phyloP scores from a whole-genome alignment of 2,329 filamentous ascomycete genomes.

The Phyllosticta citriasiana region DNA sequence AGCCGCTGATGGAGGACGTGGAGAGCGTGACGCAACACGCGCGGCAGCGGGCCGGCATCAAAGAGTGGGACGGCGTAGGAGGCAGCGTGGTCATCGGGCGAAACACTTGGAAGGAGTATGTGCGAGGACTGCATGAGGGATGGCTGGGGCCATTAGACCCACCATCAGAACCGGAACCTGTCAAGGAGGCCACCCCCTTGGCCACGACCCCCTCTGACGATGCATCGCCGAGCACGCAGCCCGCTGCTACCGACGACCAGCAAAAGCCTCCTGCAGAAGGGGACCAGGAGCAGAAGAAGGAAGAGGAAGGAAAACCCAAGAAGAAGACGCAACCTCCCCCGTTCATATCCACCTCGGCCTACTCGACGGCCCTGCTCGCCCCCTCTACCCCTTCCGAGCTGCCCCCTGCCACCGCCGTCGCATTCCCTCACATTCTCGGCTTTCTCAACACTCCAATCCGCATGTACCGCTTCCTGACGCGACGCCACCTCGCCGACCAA shows the following conservation, averaged over 20 bases:
- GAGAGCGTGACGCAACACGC: conserved; percentile 54
- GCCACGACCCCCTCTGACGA: conserved; percentile 18
- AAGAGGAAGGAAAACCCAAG: conserved; percentile 31
- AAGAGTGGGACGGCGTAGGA: conserved; percentile 60
- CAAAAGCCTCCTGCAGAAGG: conserved; percentile 13
- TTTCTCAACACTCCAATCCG: conserved; percentile 84
- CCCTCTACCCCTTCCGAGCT: conserved; percentile 58
- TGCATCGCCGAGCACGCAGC: conserved; percentile 22
- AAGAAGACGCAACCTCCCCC: conserved; percentile 55
- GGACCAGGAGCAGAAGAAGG: conserved; percentile 23
- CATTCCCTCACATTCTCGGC: conserved; percentile 82
- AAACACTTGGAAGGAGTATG: conserved; percentile 95
- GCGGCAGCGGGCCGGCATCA: conserved; percentile 56
- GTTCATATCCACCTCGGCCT: conserved; percentile 60
- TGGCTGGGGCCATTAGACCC: conserved; percentile 79
- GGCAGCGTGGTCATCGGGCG: conserved; percentile 86
- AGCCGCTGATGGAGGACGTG: conserved; percentile 40
- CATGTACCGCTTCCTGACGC: conserved; percentile 78
- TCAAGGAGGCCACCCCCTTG: conserved; percentile 10
- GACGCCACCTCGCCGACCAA: conserved; percentile 72
- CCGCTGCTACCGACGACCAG: conserved; percentile 1
- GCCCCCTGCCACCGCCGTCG: conserved; percentile 60
- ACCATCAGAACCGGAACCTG: conserved; percentile 32
- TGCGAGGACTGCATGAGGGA: conserved; percentile 86
- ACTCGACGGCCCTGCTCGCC: conserved; percentile 56